Percentiles rank a stretch among this genome's conserved stretches.
Conservation (phyloP, 371 early-diverging fungal genomes). For the Lichtheimia corymbifera region DNA sequence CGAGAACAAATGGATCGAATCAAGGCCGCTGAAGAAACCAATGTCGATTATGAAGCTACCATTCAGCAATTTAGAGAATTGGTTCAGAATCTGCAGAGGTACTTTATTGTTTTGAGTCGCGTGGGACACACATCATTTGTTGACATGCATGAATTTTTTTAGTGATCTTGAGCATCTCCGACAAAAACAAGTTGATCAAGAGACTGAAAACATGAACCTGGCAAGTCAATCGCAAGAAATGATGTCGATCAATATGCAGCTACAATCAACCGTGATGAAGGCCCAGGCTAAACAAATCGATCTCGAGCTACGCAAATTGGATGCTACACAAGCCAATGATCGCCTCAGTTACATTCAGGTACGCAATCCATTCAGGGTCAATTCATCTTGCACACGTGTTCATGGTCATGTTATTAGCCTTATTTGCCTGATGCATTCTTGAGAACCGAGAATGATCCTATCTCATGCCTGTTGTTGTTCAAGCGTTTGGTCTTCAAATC, state of each 20-base stretch:
- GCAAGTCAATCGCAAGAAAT: conserved; percentile 82
- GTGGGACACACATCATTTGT: neutral
- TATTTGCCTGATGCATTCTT: conserved; percentile 88
- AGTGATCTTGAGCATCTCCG: conserved; percentile 71
- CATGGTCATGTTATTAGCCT: conserved; percentile 41
- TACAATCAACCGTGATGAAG: conserved; percentile 82
- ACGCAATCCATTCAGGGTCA: neutral
- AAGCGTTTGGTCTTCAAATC: conserved; percentile 82
- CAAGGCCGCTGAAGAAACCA: conserved; percentile 72
- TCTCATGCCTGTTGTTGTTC: conserved; percentile 74
- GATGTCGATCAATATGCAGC: conserved; percentile 77
- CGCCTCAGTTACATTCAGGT: conserved; percentile 67
- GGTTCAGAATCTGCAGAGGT: conserved; percentile 75
- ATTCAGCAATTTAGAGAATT: conserved; percentile 89
- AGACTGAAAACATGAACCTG: conserved; percentile 51
- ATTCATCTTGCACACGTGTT: neutral
- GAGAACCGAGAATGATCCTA: conserved; percentile 77
- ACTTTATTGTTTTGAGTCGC: conserved; percentile 2
- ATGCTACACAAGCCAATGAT: conserved; percentile 81
- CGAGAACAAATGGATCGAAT: conserved; percentile 63
- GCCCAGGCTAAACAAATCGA: conserved; percentile 90
- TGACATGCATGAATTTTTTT: neutral
- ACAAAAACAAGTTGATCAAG: conserved; percentile 61
- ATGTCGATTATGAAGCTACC: conserved; percentile 85
- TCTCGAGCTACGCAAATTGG: conserved; percentile 84